Evolutionary conservation across 2,329 filamentous ascomycete species (phyloP).

Genomic region (Helminthosporium solani): DNA sequence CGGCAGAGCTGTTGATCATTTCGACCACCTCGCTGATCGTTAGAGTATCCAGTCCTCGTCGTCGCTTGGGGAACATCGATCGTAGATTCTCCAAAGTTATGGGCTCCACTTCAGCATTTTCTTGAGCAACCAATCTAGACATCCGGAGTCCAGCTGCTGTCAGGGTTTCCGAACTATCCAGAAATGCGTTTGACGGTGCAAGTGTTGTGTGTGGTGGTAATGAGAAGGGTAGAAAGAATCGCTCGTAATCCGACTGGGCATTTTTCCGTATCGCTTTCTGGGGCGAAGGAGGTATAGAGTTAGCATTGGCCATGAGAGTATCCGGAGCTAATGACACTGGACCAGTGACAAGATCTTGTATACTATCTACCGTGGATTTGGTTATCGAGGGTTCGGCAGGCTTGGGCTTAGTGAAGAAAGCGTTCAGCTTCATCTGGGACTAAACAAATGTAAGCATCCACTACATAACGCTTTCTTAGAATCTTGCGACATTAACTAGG

Average conservation of each 20-base stretch:
- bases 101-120: conserved; percentile 15
- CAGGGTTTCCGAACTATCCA: conserved; percentile 30
- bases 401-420: conserved; percentile 49
- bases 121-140: conserved; percentile 23
- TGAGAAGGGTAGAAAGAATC: conserved; percentile 78
- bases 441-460: conserved; percentile 24
- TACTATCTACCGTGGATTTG: conserved; percentile 32
- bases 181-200: conserved; percentile 53
- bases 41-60: conserved; percentile 19
- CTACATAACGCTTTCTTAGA: conserved; percentile 8
- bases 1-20: conserved; percentile 45
- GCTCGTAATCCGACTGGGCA: conserved; percentile 50
- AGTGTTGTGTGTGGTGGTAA: conserved; percentile 71
- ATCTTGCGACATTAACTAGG: neutral
- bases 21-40: conserved; percentile 45
- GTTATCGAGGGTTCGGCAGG: conserved; percentile 29
- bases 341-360: conserved; percentile 33
- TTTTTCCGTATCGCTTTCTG: conserved; percentile 36
- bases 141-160: conserved; percentile 30
- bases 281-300: conserved; percentile 33
- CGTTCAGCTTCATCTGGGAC: conserved; percentile 46
- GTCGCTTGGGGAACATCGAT: conserved; percentile 16
- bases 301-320: conserved; percentile 22
- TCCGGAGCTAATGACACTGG: conserved; percentile 29
- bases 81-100: conserved; percentile 20